A percentile compares a stretch with the other conserved stretches of the same genome.
Evolutionary conservation across 177 flowering plant species (phyloP).

Genomic region (Vitis hybrid): DNA sequence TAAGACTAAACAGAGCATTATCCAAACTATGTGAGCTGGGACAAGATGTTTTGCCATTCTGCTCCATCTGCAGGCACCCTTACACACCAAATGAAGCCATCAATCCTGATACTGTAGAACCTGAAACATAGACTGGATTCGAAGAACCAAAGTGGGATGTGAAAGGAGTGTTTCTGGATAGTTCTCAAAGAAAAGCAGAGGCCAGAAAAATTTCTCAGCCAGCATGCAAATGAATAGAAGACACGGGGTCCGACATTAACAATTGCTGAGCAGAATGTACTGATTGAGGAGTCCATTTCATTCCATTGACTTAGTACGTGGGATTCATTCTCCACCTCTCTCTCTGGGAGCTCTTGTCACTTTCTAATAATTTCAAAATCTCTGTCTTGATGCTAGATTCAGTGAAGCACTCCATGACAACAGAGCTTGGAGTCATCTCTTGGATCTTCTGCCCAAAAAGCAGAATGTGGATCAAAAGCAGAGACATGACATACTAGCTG

Average conservation of each 20-base stretch:
- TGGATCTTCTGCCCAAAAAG: neutral
- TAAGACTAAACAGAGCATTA: no score
- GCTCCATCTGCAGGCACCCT: no score
- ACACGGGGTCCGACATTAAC: neutral
- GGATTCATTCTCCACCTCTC: neutral
- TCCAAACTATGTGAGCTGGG: no score
- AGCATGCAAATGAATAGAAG: constrained; percentile 2
- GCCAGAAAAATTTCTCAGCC: neutral
- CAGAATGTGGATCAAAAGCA: neutral
- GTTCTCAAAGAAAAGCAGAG: constrained; percentile 9
- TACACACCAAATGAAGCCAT: no score
- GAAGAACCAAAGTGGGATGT: neutral
- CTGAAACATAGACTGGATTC: no score
- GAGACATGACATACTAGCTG: no score
- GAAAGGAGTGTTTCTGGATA: neutral
- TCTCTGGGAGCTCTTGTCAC: constrained; percentile 4
- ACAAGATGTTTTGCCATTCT: no score
- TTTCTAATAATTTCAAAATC: constrained; percentile 17
- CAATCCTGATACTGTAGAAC: neutral
- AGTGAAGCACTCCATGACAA: constrained; percentile 1
- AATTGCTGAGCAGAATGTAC: no score
- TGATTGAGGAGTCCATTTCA: neutral
- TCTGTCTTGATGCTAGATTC: constrained; percentile 15
- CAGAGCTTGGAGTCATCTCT: neutral
- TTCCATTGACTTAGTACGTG: neutral